Conservation (phyloP, 2,329 filamentous ascomycete species). For the Botryotinia globosa region DNA sequence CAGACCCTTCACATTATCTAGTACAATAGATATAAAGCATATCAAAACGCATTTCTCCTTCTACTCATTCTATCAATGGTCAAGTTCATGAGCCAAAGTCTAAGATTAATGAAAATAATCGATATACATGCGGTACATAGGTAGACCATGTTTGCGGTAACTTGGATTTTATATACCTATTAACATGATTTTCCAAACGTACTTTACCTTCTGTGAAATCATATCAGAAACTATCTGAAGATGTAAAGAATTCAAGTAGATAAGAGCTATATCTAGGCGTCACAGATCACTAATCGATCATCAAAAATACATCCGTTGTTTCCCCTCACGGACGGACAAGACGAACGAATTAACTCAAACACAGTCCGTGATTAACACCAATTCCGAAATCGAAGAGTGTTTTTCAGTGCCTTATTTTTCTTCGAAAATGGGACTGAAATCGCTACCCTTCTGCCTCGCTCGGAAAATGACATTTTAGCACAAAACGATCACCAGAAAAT, state of each 20-base stretch:
- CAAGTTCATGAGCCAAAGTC: neutral
- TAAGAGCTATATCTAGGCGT: neutral
- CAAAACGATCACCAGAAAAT: neutral
- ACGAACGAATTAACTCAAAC: neutral
- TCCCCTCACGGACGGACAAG: neutral
- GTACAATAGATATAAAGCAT: neutral
- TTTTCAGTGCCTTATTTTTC: neutral
- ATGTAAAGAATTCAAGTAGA: neutral
- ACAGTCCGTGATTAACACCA: neutral
- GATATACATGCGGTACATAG: neutral
- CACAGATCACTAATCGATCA: neutral
- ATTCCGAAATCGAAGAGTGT: neutral
- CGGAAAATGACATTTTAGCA: neutral
- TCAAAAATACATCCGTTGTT: neutral
- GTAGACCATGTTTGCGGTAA: neutral
- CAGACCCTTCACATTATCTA: no score
- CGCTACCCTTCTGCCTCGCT: neutral
- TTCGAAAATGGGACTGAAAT: neutral
- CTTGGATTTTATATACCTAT: neutral
- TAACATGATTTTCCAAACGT: neutral
- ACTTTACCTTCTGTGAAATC: neutral
- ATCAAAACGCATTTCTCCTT: neutral
- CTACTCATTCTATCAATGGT: neutral
- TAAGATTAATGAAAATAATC: neutral
- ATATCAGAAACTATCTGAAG: neutral